A percentile compares a stretch with the other conserved stretches of the same genome.
Conservation (phyloP, 78 protist species). For the Andalucia godoyi region DNA sequence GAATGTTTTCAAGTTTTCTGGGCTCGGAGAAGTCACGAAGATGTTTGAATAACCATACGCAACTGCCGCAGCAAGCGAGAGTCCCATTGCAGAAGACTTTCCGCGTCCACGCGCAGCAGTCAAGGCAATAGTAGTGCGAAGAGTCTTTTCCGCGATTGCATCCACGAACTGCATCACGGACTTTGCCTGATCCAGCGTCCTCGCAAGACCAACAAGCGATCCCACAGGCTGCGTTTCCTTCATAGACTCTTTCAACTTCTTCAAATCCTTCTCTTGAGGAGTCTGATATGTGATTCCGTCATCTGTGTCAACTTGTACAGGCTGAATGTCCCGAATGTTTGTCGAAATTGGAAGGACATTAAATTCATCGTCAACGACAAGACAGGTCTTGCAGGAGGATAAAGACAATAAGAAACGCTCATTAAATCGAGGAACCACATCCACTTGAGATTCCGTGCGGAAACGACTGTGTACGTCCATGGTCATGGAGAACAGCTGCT, state of each 20-base stretch:
- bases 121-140: slow-evolving; percentile 76
- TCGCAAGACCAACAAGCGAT: slow-evolving; percentile 17
- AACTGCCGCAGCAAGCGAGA: slow-evolving; percentile 83
- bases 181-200: slow-evolving; percentile 72
- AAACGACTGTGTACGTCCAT: slow-evolving; percentile 93
- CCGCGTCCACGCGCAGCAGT: slow-evolving; percentile 99
- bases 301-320: slow-evolving; percentile 11
- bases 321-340: slow-evolving; percentile 15
- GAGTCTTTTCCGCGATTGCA: slow-evolving; percentile 80
- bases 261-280: slow-evolving; percentile 39
- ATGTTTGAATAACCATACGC: slow-evolving; percentile 90
- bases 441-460: slow-evolving; percentile 66
- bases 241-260: slow-evolving; percentile 32
- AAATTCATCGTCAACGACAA: slow-evolving; percentile 86
- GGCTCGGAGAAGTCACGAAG: slow-evolving; percentile 94
- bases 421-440: slow-evolving; percentile 89
- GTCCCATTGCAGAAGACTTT: slow-evolving; percentile 94
- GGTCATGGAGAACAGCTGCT: slow-evolving; percentile 74
- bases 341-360: slow-evolving; percentile 85
- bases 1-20: slow-evolving; percentile 89
- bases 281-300: background rate
- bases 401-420: slow-evolving; percentile 95
- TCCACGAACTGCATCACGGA: slow-evolving; percentile 70
- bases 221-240: slow-evolving; percentile 64
- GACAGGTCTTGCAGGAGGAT: slow-evolving; percentile 38